Evolutionary conservation across 140 eudicot genomes (phyloP).

Genomic region (Anethum foeniculum): DNA sequence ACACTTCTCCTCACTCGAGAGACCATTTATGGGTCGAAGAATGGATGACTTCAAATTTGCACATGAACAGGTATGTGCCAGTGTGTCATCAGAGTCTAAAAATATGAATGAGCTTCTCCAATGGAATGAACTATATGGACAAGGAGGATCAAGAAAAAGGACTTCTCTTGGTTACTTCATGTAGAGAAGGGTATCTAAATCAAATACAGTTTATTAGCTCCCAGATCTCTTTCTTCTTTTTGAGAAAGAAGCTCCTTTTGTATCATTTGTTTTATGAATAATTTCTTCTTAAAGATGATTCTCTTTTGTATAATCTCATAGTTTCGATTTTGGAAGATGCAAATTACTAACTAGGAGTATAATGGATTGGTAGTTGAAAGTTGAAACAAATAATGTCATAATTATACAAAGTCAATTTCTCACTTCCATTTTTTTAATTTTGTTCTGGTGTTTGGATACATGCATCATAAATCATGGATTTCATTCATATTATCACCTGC

Average conservation of each 20-base stretch:
- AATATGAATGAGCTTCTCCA: slow-evolving; percentile 85
- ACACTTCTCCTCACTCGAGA: too few species aligned
- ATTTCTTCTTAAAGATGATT: too few species aligned
- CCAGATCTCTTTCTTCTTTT: too few species aligned
- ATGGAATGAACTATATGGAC: slow-evolving; percentile 96
- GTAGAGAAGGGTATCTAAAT: too few species aligned
- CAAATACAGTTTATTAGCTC: too few species aligned
- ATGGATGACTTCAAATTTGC: slow-evolving; percentile 73
- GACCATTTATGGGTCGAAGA: too few species aligned
- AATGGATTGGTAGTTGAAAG: background rate
- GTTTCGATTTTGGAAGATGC: too few species aligned
- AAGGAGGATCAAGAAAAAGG: slow-evolving; percentile 95
- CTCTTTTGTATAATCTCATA: too few species aligned
- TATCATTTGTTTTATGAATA: too few species aligned
- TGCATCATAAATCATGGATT: background rate
- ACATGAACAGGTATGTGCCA: slow-evolving; percentile 97
- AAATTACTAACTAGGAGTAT: background rate
- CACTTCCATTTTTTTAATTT: background rate
- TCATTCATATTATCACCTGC: background rate
- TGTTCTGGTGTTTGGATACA: background rate
- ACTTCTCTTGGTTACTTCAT: slow-evolving; percentile 80
- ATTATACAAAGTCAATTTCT: background rate
- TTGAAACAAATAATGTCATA: background rate
- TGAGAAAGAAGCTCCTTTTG: too few species aligned
- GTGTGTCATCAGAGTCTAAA: slow-evolving; percentile 85